Conservation (phyloP, 306 rosid species). For the Luffa acutangula region DNA sequence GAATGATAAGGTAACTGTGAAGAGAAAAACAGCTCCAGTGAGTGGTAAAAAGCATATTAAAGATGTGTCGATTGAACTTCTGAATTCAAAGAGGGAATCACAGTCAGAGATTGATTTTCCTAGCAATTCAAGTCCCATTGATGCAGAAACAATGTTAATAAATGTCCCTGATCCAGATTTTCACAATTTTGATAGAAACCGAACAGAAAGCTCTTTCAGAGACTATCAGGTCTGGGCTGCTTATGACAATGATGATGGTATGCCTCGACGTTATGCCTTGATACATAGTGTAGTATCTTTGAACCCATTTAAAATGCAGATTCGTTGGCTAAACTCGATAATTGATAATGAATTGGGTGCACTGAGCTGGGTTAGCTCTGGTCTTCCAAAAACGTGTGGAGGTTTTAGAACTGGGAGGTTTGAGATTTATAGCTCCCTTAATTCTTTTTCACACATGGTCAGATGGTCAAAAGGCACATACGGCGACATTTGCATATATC, state of each 20-base stretch:
- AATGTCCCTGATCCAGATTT: conserved; percentile 81
- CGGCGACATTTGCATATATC: conserved; percentile 58
- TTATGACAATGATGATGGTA: conserved; percentile 64
- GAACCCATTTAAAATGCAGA: conserved; percentile 53
- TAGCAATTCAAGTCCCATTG: conserved; percentile 8
- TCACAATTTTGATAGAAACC: conserved; percentile 63
- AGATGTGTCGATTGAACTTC: neutral
- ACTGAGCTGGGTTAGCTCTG: conserved; percentile 52
- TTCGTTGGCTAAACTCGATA: conserved; percentile 67
- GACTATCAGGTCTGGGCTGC: conserved; percentile 80
- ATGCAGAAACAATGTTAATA: conserved; percentile 27
- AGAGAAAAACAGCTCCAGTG: conserved; percentile 14
- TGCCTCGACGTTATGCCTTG: conserved; percentile 84
- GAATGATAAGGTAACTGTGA: conserved; percentile 12
- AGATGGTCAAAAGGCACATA: conserved; percentile 46
- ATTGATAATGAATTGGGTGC: conserved; percentile 46
- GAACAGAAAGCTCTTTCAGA: conserved; percentile 54
- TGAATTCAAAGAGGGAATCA: conserved; percentile 15
- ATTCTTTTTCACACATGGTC: conserved; percentile 75
- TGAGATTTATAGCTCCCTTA: conserved; percentile 34
- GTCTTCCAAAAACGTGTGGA: conserved; percentile 69
- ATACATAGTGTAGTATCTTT: conserved; percentile 44
- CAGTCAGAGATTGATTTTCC: conserved; percentile 7
- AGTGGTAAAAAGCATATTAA: neutral
- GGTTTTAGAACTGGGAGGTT: conserved; percentile 50